A percentile compares a stretch with the other conserved stretches of the same genome.
Conservation (phyloP, 1,284 basidiomycete genomes). For the Moesziomyces sp. region DNA sequence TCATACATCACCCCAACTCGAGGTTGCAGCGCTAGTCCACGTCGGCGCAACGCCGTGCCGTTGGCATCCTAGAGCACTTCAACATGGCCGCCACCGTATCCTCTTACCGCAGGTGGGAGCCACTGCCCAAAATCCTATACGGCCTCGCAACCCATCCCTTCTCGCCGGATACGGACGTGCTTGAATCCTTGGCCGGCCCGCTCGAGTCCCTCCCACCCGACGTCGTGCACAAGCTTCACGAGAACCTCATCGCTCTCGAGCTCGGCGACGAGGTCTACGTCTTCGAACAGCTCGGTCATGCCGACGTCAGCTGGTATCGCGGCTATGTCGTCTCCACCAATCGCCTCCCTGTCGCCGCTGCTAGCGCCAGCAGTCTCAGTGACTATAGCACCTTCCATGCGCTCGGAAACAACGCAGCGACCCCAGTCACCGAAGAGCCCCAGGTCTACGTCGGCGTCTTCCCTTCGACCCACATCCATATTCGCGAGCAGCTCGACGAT, state of each 20-base stretch:
- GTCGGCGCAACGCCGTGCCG: neutral
- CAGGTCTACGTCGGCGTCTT: constrained; percentile 97
- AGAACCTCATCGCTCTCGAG: constrained; percentile 66
- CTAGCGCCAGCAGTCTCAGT: constrained; percentile 68
- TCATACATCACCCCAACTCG: too few species aligned
- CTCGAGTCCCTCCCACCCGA: constrained; percentile 36
- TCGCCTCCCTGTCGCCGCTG: constrained; percentile 37
- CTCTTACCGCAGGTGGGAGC: constrained; percentile 56
- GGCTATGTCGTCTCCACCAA: constrained; percentile 80
- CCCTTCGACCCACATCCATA: constrained; percentile 87
- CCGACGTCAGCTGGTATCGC: constrained; percentile 65
- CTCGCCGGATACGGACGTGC: constrained; percentile 51
- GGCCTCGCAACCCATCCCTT: constrained; percentile 60
- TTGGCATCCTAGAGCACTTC: neutral
- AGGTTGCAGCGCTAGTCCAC: too few species aligned
- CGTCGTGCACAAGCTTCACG: constrained; percentile 33
- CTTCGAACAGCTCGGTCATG: constrained; percentile 62
- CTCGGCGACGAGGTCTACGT: constrained; percentile 96
- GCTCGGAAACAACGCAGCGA: constrained; percentile 12
- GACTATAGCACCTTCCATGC: constrained; percentile 54
- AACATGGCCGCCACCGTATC: constrained; percentile 21
- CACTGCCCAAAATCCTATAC: constrained; percentile 59
- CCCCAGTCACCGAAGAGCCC: constrained; percentile 69
- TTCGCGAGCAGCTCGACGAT: constrained; percentile 87
- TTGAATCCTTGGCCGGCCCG: constrained; percentile 37